These are phyloP conservation scores for Taiwanofungus camphoratus DNA, from an alignment of 1,284 basidiomycete species.

Conservation along the genomic window DNA sequence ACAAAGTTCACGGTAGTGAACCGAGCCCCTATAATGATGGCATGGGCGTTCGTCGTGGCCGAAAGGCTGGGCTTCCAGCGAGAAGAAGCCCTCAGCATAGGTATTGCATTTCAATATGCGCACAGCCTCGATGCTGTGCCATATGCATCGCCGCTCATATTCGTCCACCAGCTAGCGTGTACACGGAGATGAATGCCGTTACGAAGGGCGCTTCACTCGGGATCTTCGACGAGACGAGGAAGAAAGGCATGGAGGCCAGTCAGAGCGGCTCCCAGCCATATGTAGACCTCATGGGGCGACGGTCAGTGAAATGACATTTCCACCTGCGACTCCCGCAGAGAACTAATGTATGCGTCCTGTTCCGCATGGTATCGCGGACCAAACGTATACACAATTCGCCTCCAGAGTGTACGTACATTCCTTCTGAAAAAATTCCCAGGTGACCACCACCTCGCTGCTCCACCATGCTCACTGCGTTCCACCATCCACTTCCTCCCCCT, in stretches of 20 bases:
- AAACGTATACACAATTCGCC: constrained; percentile 3
- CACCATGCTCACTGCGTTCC: neutral
- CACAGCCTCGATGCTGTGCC: constrained; percentile 11
- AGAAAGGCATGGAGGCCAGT: constrained; percentile 46
- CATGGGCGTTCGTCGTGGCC: constrained; percentile 85
- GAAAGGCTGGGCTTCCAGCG: constrained; percentile 81
- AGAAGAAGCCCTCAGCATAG: constrained; percentile 87
- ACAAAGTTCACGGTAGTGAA: constrained; percentile 71
- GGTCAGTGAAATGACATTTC: constrained; percentile 45
- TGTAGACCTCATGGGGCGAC: constrained; percentile 84
- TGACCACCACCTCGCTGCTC: constrained; percentile 5
- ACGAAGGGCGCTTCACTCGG: constrained; percentile 81
- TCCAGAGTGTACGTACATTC: constrained; percentile 45
- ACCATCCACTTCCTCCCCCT: constrained; percentile 4
- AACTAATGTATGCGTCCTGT: no score
- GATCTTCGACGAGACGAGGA: constrained; percentile 53
- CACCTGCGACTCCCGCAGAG: constrained; percentile 3
- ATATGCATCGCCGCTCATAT: constrained; percentile 14
- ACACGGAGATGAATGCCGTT: constrained; percentile 88
- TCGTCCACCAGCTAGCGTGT: constrained; percentile 65
- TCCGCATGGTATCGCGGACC: neutral
- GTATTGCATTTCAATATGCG: constrained; percentile 32
- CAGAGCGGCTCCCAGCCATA: constrained; percentile 80
- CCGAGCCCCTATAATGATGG: constrained; percentile 91
- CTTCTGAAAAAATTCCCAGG: constrained; percentile 6